phyloP scores from a whole-genome alignment of 345 rosid species.

The Salix viminalis region DNA sequence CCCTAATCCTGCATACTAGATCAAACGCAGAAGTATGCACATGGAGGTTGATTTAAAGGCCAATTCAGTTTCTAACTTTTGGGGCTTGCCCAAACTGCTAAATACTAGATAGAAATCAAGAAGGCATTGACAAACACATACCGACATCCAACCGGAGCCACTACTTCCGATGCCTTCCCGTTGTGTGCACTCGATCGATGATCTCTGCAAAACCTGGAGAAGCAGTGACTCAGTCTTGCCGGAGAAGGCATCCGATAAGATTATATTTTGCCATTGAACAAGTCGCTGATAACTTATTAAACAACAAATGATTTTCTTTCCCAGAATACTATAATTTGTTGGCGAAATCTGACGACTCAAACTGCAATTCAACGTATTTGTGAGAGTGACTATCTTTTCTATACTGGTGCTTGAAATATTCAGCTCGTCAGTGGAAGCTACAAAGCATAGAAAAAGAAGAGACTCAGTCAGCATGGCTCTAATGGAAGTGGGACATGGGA shows the following conservation, averaged over 20 bases:
- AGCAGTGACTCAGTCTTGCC: not conserved
- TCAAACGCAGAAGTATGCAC: not conserved
- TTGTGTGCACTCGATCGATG: not conserved
- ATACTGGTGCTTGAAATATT: not conserved
- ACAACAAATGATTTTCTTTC: not conserved
- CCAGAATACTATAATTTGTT: not conserved
- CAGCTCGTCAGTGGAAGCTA: not conserved
- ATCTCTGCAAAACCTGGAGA: not conserved
- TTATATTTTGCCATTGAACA: not conserved
- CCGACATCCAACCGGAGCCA: conserved; percentile 47
- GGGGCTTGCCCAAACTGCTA: not conserved
- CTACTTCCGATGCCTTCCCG: conserved; percentile 15
- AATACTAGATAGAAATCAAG: not conserved
- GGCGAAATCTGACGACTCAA: not conserved
- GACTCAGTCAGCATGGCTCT: not conserved
- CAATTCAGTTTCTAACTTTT: not conserved
- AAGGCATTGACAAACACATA: conserved; percentile 22
- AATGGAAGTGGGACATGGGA: too few species aligned
- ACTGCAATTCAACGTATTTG: not conserved
- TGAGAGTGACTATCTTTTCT: not conserved
- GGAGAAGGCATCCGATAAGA: not conserved
- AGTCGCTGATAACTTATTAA: not conserved
- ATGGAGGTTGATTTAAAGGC: not conserved
- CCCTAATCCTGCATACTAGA: not conserved
- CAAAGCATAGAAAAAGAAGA: not conserved